phyloP scores from a whole-genome alignment of 1,284 basidiomycete species.

The Apiotrichum mycotoxinovorans region DNA sequence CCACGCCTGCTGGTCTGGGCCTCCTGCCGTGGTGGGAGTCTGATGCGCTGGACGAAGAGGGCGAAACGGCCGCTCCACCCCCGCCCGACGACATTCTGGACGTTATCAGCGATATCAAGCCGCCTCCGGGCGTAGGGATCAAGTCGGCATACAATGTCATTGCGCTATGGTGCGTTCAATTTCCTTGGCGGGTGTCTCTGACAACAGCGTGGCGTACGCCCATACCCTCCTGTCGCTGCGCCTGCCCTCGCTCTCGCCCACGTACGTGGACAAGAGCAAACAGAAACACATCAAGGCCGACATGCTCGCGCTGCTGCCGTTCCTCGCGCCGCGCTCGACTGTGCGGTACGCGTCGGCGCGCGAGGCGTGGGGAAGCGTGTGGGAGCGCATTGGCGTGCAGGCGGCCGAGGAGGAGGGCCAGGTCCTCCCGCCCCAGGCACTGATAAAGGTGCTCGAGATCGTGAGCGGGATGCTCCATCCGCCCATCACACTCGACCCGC shows the following conservation, averaged over 20 bases:
- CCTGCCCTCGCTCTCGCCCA: conserved; percentile 31
- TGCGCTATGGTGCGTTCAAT: conserved; percentile 36
- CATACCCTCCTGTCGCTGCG: conserved; percentile 37
- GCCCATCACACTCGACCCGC: conserved; percentile 29
- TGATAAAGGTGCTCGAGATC: conserved; percentile 27
- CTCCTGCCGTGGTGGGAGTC: conserved; percentile 23
- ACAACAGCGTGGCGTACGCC: conserved; percentile 40
- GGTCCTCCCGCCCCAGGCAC: conserved; percentile 5
- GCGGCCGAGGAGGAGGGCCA: neutral
- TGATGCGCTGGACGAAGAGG: conserved; percentile 4
- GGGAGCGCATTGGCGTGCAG: conserved; percentile 30
- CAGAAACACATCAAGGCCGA: conserved; percentile 21
- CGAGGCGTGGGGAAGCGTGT: conserved; percentile 39
- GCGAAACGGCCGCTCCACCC: conserved; percentile 7
- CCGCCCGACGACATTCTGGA: conserved; percentile 10
- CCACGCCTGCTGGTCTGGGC: no score
- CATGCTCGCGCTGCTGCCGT: conserved; percentile 30
- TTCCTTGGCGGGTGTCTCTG: neutral
- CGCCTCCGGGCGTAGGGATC: conserved; percentile 26
- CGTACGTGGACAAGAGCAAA: neutral
- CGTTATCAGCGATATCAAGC: conserved; percentile 11
- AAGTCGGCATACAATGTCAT: conserved; percentile 44
- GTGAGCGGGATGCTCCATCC: conserved; percentile 32
- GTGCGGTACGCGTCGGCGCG: conserved; percentile 28
- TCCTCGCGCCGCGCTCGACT: conserved; percentile 39